phyloP scores from a whole-genome alignment of 2,329 filamentous ascomycete genomes.

The Talaromyces sp. region DNA sequence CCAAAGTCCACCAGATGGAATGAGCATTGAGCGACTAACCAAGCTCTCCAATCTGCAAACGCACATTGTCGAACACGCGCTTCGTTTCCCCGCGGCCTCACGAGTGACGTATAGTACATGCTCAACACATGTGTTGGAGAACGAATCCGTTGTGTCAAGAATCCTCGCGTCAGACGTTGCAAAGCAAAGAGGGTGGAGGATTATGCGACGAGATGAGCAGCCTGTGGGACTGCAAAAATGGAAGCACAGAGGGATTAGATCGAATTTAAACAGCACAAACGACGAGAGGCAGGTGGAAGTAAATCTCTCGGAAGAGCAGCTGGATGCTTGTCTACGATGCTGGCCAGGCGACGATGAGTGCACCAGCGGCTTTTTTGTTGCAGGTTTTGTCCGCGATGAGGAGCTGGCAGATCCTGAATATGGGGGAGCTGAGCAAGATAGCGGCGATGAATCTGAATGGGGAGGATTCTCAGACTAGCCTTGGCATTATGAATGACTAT shows the following conservation, averaged over 20 bases:
- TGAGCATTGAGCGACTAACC: conserved; percentile 57
- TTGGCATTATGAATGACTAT: background rate
- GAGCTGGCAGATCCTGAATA: conserved; percentile 26
- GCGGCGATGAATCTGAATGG: conserved; percentile 37
- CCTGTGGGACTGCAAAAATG: conserved; percentile 70
- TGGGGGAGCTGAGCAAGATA: conserved; percentile 11
- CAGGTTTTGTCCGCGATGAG: conserved; percentile 66
- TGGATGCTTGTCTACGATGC: conserved; percentile 72
- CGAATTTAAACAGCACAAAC: conserved; percentile 25
- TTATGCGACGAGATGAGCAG: conserved; percentile 68
- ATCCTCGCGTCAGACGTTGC: conserved; percentile 66
- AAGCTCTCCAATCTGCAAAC: conserved; percentile 79
- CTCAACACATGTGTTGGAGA: conserved; percentile 80
- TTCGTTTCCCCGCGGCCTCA: conserved; percentile 67
- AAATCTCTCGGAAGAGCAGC: conserved; percentile 42
- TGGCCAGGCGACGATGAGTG: conserved; percentile 75
- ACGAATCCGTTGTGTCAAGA: conserved; percentile 73
- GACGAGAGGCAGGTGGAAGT: conserved; percentile 13
- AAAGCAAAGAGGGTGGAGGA: conserved; percentile 63
- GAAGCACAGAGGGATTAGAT: conserved; percentile 58
- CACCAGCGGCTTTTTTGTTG: conserved; percentile 94
- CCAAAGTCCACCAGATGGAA: conserved; percentile 36
- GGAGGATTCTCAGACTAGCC: conserved; percentile 36
- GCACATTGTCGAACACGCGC: conserved; percentile 73
- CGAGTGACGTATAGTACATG: conserved; percentile 92